Conservation (phyloP, 2,329 filamentous ascomycete genomes). For the Fusarium liriodendri region DNA sequence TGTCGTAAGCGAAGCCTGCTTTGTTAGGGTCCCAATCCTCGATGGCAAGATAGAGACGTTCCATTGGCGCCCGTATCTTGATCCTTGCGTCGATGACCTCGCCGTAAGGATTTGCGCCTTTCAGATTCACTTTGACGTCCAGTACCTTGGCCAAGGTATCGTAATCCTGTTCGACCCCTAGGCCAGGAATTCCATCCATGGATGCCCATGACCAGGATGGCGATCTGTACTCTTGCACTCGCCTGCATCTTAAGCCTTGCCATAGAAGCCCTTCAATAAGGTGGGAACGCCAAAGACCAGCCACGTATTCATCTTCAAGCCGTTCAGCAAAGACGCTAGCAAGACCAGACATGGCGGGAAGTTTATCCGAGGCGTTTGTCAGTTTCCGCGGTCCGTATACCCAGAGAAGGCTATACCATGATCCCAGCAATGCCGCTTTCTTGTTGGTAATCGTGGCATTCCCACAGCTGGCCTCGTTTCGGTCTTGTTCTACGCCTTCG, state of each 20-base stretch:
- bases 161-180: background rate
- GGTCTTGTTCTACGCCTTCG: background rate
- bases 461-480: background rate
- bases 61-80: background rate
- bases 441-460: background rate
- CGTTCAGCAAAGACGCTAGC: background rate
- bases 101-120: background rate
- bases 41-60: background rate
- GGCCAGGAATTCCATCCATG: background rate
- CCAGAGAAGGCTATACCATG: background rate
- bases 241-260: background rate
- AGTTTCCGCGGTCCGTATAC: background rate
- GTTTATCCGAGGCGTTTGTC: background rate
- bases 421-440: background rate
- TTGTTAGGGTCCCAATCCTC: background rate
- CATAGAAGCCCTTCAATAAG: background rate
- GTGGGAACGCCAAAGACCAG: background rate
- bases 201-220: background rate
- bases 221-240: background rate
- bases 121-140: background rate
- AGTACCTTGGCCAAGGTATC: background rate
- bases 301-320: background rate
- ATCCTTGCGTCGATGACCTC: background rate
- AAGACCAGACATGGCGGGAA: background rate
- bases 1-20: background rate